Evolutionary conservation across 768 basidiomycete genomes (phyloP), one percentile per base, ranked within the genome.

Genomic region (Phanerochaete carnosa): DNA sequence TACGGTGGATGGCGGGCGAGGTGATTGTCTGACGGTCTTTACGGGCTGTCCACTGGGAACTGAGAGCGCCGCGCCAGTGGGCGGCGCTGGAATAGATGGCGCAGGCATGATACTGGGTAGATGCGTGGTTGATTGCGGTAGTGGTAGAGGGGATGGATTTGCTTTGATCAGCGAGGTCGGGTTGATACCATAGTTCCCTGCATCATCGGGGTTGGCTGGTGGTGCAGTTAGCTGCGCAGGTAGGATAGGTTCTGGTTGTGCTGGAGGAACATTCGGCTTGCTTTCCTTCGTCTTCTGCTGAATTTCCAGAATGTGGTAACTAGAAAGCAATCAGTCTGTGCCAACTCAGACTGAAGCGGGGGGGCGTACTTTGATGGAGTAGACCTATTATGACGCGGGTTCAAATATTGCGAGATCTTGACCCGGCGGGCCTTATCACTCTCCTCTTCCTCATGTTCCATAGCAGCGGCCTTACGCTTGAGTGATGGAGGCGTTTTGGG

Each of bases 351-450:
- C 26, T 5, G 43, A 64, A 46, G 49, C 23, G 28, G 25, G 25
- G 45, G 45, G 46, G 70, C 70, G 55, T 74, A 88, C 86, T 72
- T 84, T 51, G 86, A 82, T 19, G 76, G 73, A 57, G 72, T 66
- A 59, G 81, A 75, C 23, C 64, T 77, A 66, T 69, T 83, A 73
- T 61, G 74, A 76, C 64, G 80, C 11, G 90, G 89, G 55, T 84
- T 84, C 90, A 91, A 90, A 75, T 87, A 90, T 57, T 89, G 83
- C 77, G 90, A 81, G 57, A 94, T 83, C 78, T 91, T 90, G 23
- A 80, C 76, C 54, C 87, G 81, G 50, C 88, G 83, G 29, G 83
- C 85, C 70, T 84, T 90, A 65, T 91, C 88, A 3, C 83, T 80
- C 62, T 91, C 90, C 58, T 91, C 88, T 59, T 90, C 88, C 64